Percentiles rank a stretch among this genome's conserved stretches.
Conservation (phyloP, 163 green algal genomes). For the Chlorella variabilis region DNA sequence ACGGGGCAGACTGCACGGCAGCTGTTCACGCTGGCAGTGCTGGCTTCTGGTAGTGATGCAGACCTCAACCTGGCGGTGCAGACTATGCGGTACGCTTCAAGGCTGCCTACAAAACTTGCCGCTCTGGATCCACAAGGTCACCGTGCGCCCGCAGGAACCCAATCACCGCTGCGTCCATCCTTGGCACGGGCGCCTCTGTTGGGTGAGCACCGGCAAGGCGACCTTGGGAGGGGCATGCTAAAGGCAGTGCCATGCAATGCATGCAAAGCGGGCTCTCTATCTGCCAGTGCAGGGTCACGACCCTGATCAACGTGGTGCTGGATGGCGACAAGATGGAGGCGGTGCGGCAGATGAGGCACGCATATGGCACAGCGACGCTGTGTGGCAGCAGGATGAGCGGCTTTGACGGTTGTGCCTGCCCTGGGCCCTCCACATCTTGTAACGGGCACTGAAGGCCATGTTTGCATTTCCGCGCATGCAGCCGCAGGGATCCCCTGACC, state of each 20-base stretch:
- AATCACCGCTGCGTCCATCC: conserved; percentile 26
- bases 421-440: too few species aligned
- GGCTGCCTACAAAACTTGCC: not conserved
- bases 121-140: too few species aligned
- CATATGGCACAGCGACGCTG: not conserved
- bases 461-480: too few species aligned
- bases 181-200: conserved; percentile 19
- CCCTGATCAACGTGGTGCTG: conserved; percentile 10
- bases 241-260: not conserved
- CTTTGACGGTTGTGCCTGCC: too few species aligned
- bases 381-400: too few species aligned
- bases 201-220: too few species aligned
- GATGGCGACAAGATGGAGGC: conserved; percentile 25
- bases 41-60: conserved; percentile 5
- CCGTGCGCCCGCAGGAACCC: conserved; percentile 20
- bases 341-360: conserved; percentile 15
- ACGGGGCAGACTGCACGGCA: conserved; percentile 19
- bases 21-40: conserved; percentile 25
- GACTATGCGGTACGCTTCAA: conserved; percentile 15
- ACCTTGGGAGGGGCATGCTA: too few species aligned
- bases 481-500: conserved; percentile 19
- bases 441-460: too few species aligned
- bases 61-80: conserved; percentile 37
- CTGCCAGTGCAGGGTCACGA: not conserved
- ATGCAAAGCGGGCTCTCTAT: too few species aligned